Evolutionary conservation across 176 grass and related monocot genomes (phyloP).

Genomic region (Carex pumila): DNA sequence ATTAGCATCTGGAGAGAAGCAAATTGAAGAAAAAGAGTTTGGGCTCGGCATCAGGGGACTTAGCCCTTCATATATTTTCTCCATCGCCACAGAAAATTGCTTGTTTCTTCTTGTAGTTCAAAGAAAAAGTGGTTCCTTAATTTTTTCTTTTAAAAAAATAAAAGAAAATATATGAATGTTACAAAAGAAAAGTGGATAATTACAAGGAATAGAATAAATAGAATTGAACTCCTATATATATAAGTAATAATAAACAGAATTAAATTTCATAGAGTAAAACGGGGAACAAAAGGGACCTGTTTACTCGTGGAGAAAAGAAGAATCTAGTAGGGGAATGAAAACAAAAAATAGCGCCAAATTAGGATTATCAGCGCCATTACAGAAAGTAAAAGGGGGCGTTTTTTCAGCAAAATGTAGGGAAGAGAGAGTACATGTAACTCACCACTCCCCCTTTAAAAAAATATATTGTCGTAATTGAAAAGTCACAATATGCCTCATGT

Average conservation of each 20-base stretch:
- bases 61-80: background rate
- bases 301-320: background rate
- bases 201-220: background rate
- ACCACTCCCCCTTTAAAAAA: too few relatives aligned
- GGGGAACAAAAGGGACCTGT: background rate
- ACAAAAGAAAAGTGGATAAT: background rate
- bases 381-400: background rate
- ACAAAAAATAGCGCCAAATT: background rate
- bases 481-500: background rate
- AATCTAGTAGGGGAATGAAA: background rate
- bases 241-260: too few relatives aligned
- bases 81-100: background rate
- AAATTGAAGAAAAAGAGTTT: background rate
- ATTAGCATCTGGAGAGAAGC: background rate
- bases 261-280: background rate
- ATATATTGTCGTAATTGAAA: too few relatives aligned
- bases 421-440: background rate
- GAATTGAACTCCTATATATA: too few relatives aligned
- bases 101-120: background rate
- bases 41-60: background rate
- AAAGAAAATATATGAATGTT: background rate
- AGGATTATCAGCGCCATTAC: background rate
- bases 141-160: background rate
- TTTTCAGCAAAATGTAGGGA: background rate
- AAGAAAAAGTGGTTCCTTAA: background rate